Percentiles rank a stretch among this genome's conserved stretches.
Conservation (phyloP, 208 protist species). For the Acanthamoeba triangularis region DNA sequence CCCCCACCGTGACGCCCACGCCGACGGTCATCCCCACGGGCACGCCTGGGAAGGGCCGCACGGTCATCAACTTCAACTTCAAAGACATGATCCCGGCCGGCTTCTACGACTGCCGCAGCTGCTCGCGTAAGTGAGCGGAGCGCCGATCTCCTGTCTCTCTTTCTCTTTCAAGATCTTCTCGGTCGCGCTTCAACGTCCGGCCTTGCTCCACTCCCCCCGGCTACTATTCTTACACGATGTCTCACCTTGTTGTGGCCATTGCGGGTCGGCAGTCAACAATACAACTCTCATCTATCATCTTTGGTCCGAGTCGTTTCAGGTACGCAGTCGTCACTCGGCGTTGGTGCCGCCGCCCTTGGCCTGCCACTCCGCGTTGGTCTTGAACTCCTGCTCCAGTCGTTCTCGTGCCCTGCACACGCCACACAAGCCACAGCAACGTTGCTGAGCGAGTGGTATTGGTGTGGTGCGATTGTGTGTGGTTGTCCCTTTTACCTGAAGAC, state of each 20-base stretch:
- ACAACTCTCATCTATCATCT: too few species aligned
- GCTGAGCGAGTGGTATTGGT: neutral
- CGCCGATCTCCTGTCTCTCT: too few species aligned
- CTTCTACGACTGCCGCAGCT: neutral
- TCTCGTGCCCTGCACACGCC: constrained; percentile 22
- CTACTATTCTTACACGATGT: too few species aligned
- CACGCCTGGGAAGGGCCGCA: too few species aligned
- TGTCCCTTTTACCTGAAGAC: neutral
- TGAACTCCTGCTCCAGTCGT: constrained; percentile 36
- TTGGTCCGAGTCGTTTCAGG: too few species aligned
- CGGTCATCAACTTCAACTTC: constrained; percentile 11
- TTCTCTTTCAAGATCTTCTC: too few species aligned
- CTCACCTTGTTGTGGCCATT: too few species aligned
- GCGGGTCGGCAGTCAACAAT: too few species aligned
- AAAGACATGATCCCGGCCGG: neutral
- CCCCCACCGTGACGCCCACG: too few species aligned
- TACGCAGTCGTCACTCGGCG: neutral
- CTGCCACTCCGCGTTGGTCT: constrained; percentile 20
- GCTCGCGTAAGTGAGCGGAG: neutral
- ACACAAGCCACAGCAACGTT: neutral
- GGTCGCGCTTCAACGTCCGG: too few species aligned
- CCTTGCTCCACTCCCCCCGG: too few species aligned
- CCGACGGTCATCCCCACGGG: too few species aligned
- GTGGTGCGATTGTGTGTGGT: neutral
- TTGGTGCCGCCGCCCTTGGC: constrained; percentile 47